phyloP scores from a whole-genome alignment of 305 asterid genomes.

The Withania somnifera region DNA sequence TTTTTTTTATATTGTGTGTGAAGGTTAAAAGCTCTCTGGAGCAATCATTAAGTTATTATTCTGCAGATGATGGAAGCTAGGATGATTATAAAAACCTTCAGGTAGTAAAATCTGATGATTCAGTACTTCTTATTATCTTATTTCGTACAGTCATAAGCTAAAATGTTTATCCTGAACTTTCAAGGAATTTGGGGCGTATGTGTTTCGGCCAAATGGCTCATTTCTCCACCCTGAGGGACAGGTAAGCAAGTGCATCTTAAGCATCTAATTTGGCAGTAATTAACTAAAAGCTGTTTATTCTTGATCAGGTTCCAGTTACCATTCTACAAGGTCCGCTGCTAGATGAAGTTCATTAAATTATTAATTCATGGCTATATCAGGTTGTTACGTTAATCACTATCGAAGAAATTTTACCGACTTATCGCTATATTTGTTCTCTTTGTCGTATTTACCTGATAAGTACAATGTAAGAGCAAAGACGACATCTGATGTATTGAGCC shows the following conservation, averaged over 20 bases:
- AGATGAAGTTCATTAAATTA: slow-evolving; percentile 86
- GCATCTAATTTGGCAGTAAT: background rate
- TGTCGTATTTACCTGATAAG: background rate
- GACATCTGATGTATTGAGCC: background rate
- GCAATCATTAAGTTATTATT: slow-evolving; percentile 74
- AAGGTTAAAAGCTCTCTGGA: slow-evolving; percentile 61
- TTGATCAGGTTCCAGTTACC: slow-evolving; percentile 40
- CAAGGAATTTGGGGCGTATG: slow-evolving; percentile 89
- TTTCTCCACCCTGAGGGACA: slow-evolving; percentile 34
- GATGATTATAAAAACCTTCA: slow-evolving; percentile 2
- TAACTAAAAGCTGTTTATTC: slow-evolving; percentile 7
- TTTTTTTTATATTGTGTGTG: slow-evolving; percentile 7
- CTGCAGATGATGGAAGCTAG: slow-evolving; percentile 49
- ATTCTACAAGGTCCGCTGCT: slow-evolving; percentile 69
- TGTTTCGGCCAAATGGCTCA: slow-evolving; percentile 84
- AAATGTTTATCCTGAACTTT: slow-evolving; percentile 9
- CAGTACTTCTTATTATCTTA: background rate
- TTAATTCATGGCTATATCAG: slow-evolving; percentile 92
- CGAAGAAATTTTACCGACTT: background rate
- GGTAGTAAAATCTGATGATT: slow-evolving; percentile 6
- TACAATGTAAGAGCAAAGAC: background rate
- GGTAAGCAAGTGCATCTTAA: slow-evolving; percentile 30
- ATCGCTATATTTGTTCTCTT: background rate
- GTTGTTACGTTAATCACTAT: slow-evolving; percentile 23
- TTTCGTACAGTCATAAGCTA: background rate